A percentile compares a stretch with the other conserved stretches of the same genome.
Conservation (phyloP, 768 basidiomycete species). For the Kwoniella bestiolae region DNA sequence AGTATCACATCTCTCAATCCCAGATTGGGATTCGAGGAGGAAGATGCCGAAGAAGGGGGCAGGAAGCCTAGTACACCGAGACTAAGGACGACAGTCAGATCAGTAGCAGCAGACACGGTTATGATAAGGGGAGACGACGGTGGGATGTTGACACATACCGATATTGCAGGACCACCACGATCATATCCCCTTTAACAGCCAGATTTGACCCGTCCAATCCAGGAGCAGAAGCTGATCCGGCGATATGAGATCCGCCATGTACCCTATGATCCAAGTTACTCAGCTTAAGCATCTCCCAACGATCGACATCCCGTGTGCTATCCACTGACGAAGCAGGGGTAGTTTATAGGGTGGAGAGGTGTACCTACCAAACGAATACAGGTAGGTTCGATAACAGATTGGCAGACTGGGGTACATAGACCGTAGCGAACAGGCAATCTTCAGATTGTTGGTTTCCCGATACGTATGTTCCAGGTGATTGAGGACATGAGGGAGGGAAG, state of each 20-base stretch:
- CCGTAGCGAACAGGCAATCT: conserved; percentile 79
- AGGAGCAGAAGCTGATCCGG: conserved; percentile 71
- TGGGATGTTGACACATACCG: no score
- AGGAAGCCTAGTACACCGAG: conserved; percentile 68
- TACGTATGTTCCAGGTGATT: conserved; percentile 59
- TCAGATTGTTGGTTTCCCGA: conserved; percentile 63
- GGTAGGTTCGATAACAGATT: conserved; percentile 57
- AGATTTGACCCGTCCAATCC: conserved; percentile 79
- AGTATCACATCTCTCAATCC: conserved; percentile 63
- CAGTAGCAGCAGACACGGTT: no score
- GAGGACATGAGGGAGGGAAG: conserved; percentile 75
- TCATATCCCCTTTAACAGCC: conserved; percentile 68
- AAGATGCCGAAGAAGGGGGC: conserved; percentile 60
- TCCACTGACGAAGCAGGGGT: no score
- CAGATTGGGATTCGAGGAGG: conserved; percentile 61
- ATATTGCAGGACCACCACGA: conserved; percentile 82
- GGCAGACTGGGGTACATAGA: conserved; percentile 67
- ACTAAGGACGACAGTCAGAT: conserved; percentile 12
- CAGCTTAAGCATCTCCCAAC: neutral
- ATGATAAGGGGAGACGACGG: no score
- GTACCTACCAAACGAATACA: conserved; percentile 54
- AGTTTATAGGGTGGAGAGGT: no score
- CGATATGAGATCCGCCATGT: conserved; percentile 80
- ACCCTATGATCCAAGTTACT: conserved; percentile 62
- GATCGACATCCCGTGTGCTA: no score